Base-by-base conservation (phyloP, 345 rosid genomes). In the Cardamine resedifolia region DNA sequence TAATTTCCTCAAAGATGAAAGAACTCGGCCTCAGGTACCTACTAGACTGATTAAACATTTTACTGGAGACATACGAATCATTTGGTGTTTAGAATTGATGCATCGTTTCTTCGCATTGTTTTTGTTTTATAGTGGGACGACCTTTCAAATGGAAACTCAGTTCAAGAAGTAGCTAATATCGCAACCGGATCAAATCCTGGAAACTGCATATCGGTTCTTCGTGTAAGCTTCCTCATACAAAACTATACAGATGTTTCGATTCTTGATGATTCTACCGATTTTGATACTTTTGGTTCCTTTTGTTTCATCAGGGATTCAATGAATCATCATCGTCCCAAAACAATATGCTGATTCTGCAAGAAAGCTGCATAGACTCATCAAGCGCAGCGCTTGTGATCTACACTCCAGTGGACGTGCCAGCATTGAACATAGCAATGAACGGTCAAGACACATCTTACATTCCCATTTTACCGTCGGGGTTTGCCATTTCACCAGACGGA, bases 341-440 rank as follows among this genome's bases (percentile, higher is more conserved):
- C 90, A 91, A 85, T 57, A 91, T 89, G 97, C 52, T 95, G 70
- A 89, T 95, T 72, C 96, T 95, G 27, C 99, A 95, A 82, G 99
- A 95, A 85, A 91, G 97, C 78, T 91, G 96, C 79, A 57, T 86
- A 58, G 99, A 95, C 83, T 82, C 85, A 21, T 85, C 99, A 2
- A 91, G 92, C 3, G 83, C 33, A 38, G 64, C 96, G 1, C 83
- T 95, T 2, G 87, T 95, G 21, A 90, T 91, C 30, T 91, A 91
- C 75, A 87, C 93, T 69, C 96, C 99, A 1, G 85, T 90, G 45
- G 99, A 95, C 56, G 75, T 88, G 50, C 83, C 91, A 0, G 86
- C 88, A 19, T 80, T 95, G 69, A 85, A 90, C 81, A 76, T 91
- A 48, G 96, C 96, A 65, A 91, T 91, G 96, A 91, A 86, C 19